These are phyloP conservation scores for Coniochaeta sp. DNA, from an alignment of 2,329 filamentous ascomycete genomes.

Conservation along the genomic window DNA sequence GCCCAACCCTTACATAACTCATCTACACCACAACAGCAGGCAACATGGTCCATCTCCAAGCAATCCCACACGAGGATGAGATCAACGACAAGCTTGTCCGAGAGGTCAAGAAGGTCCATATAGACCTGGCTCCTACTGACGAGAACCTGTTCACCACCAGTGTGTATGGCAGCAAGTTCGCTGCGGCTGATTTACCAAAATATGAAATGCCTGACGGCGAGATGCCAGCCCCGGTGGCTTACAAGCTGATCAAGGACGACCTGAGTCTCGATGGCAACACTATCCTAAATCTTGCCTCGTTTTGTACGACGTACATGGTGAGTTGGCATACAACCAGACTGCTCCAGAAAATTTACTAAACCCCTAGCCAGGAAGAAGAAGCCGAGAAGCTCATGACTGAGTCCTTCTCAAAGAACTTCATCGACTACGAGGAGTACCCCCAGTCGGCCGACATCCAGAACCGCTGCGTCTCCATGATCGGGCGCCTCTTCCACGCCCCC, in stretches of 20 bases:
- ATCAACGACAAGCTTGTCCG: constrained; percentile 21
- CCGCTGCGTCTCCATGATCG: constrained; percentile 88
- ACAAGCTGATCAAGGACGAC: constrained; percentile 94
- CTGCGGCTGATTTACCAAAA: constrained; percentile 70
- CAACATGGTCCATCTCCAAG: constrained; percentile 45
- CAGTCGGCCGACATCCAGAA: constrained; percentile 82
- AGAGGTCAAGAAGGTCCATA: constrained; percentile 32
- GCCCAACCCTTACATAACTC: neutral
- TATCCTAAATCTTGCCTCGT: constrained; percentile 81
- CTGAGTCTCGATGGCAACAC: constrained; percentile 86
- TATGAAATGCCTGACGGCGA: constrained; percentile 82
- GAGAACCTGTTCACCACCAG: constrained; percentile 62
- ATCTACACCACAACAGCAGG: neutral
- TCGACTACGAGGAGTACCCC: constrained; percentile 81
- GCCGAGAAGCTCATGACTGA: constrained; percentile 94
- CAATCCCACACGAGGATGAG: constrained; percentile 28
- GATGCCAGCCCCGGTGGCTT: constrained; percentile 91
- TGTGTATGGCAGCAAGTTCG: constrained; percentile 84
- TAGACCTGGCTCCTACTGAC: constrained; percentile 39
- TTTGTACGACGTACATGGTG: constrained; percentile 95
- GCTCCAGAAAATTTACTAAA: neutral
- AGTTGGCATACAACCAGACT: constrained; percentile 16
- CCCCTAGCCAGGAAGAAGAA: constrained; percentile 66
- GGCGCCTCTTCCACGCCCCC: constrained; percentile 78
- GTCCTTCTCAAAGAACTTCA: constrained; percentile 90